Evolutionary conservation across 2,329 filamentous ascomycete species (phyloP), one percentile per base, ranked within the genome.

Genomic region (Madurella mycetomatis): DNA sequence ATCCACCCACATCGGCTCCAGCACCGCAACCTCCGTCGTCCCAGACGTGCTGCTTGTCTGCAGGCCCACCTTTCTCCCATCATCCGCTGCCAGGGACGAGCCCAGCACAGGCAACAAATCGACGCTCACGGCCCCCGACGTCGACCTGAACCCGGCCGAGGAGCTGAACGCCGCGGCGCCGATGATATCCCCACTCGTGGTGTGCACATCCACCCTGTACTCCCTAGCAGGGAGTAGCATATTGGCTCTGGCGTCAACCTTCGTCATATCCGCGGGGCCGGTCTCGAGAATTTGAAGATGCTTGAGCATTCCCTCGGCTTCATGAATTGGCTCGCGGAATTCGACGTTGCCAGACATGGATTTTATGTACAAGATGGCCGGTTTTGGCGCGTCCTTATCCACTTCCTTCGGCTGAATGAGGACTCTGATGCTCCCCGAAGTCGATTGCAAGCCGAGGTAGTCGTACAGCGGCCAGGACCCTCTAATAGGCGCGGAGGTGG

Each of bases 401-500:
- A 61, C 71, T 0, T 67, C 64, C 59, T 76, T 68, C 5, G 76
- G 76, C 12, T 65, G 67, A 50, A 82, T 66, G 34, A 68, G 69
- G 3, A 71, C 68, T 15, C 55, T 55, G 53, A 81, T 65, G 49
- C 68, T 60, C 45, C 79, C 80, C 0, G 78, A 76, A 0, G 69
- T 67, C 8, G 75, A 72, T 16, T 66, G 60, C n/a, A 81, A 64
- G 16, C 55, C 66, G 12, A 83, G 71, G 31, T 72, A 65, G 60
- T 81, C 76, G 62, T 75, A 77, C 1, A 82, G 68, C 0, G 79
- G 76, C 69, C 76, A 81, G 64, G 71, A 73, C 31, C 80, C 80
- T 13, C 56, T 55, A 57, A 83, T 73, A 13, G 65, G 47, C 8
- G 76, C 76, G 1, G 76, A 72, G 2, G 72, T 70, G 16, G 78